These are phyloP conservation scores for Huntiella moniliformis DNA, from an alignment of 2,329 filamentous ascomycete genomes.

Conservation along the genomic window DNA sequence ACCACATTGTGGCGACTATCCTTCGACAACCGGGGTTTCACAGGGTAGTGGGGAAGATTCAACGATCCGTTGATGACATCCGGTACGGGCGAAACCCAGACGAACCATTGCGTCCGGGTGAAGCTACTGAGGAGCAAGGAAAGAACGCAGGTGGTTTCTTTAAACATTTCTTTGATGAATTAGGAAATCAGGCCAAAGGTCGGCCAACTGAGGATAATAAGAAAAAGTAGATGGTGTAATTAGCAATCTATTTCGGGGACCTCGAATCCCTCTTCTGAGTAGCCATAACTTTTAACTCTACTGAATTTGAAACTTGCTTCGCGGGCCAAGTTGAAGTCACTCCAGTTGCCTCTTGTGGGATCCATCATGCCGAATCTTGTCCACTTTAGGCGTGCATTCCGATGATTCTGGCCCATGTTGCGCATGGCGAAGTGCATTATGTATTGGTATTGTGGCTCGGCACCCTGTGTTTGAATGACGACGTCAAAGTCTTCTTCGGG, in stretches of 20 bases:
- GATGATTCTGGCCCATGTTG: constrained; percentile 39
- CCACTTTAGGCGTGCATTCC: constrained; percentile 80
- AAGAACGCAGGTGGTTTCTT: constrained; percentile 20
- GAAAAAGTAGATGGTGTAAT: no score
- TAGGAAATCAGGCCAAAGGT: not conserved
- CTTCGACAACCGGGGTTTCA: constrained; percentile 33
- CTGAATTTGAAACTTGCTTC: constrained; percentile 50
- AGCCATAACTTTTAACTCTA: constrained; percentile 42
- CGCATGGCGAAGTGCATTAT: constrained; percentile 60
- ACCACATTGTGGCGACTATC: constrained; percentile 17
- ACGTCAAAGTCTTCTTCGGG: constrained; percentile 45
- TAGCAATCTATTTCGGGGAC: no score
- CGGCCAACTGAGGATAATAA: not conserved
- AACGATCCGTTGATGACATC: constrained; percentile 29
- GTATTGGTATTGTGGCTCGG: constrained; percentile 61
- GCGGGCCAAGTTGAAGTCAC: constrained; percentile 50
- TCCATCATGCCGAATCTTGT: constrained; percentile 23
- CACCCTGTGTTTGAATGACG: constrained; percentile 72
- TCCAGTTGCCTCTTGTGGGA: constrained; percentile 51
- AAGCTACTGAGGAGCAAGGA: constrained; percentile 25
- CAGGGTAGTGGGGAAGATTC: constrained; percentile 32
- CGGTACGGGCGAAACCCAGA: constrained; percentile 30
- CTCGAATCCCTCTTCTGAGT: constrained; percentile 19
- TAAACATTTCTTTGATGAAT: constrained; percentile 23
- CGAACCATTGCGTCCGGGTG: constrained; percentile 31